These are phyloP conservation scores for Parietaria judaica DNA, from an alignment of 306 rosid genomes.

Conservation along the genomic window DNA sequence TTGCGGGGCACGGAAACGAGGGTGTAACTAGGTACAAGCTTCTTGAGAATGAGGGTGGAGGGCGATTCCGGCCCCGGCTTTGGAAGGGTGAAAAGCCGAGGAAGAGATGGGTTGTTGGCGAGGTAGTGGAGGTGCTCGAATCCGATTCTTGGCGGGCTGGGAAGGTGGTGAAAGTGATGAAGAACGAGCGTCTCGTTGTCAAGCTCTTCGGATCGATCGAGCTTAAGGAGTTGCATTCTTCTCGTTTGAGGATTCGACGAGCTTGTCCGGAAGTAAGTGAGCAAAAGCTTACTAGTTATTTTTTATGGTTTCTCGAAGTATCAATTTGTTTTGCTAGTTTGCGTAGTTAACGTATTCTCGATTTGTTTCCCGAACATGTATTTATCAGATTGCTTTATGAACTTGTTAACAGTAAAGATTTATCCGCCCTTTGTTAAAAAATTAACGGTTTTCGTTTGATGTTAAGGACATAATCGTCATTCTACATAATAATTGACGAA, in stretches of 20 bases:
- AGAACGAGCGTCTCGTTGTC: constrained; percentile 13
- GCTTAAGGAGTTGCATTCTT: constrained; percentile 15
- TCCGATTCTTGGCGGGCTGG: constrained; percentile 18
- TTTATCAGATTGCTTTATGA: too few species aligned
- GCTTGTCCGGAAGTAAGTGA: constrained; percentile 22
- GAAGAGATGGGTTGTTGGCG: constrained; percentile 19
- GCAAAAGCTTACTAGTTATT: not conserved
- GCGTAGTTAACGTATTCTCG: too few species aligned
- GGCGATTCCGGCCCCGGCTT: constrained; percentile 22
- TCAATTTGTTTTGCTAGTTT: not conserved
- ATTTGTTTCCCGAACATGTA: too few species aligned
- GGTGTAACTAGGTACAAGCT: constrained; percentile 12
- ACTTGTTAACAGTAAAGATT: too few species aligned
- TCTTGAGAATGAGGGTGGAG: constrained; percentile 11
- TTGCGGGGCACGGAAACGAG: constrained; percentile 11
- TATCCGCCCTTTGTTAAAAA: too few species aligned
- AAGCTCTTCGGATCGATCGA: constrained; percentile 17
- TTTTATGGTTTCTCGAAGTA: not conserved
- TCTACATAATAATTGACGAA: too few species aligned
- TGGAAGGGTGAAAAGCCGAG: not conserved
- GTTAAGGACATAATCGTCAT: too few species aligned
- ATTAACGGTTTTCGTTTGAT: too few species aligned
- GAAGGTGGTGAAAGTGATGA: constrained; percentile 17
- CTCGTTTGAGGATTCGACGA: constrained; percentile 15
- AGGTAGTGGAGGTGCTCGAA: constrained; percentile 23